Base-by-base conservation (phyloP, 192 early-diverging fungal species). In the Podochytrium sp. region DNA sequence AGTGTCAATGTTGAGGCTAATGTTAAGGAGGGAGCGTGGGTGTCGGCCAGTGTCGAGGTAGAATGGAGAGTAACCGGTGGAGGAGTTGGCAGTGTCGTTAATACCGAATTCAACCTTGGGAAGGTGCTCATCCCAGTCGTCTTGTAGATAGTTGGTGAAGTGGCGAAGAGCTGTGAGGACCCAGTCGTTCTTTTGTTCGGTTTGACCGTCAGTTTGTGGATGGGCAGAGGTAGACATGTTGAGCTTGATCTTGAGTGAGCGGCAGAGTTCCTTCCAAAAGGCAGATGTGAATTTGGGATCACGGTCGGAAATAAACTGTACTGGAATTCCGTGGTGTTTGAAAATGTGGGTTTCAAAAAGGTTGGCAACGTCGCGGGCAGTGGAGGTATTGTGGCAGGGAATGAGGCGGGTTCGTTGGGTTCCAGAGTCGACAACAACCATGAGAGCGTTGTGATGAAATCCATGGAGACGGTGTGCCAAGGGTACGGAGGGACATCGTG, bases 21-120 rank as follows among this genome's bases (percentile, higher is more conserved):
- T 41, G 64, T 65, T 49, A 12, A 65, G 4, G 29, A 65, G 20
- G 5, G 23, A 47, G 10, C 20, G 7, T 6, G 42, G 43, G 29
- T 65, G 38, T 10, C 32, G 64, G 23, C 64, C 43, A 16, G 6
- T 25, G 7, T 65, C 64, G 12, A 65, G 42, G 40, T 25, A 47
- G 38, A 65, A 65, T 3, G 30, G 64, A 41, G 84, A 65, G 29
- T 37, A 50, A 10, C 76, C 70, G 6, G 74, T 84, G 0, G 76
- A 71, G 3, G 71, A 42, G 37, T 82, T 75, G 25, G 61, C 7
- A 5, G 84, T 53, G 69, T 88, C 80, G 59, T 89, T 91, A 68
- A 86, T 88, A 0, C 89, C 90, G 68, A 87, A 86, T 0, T 78
- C 73, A 37, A 86, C n/a, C n/a, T n/a, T n/a, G 75, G 80, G 37